Evolutionary conservation across 2,329 filamentous ascomycete genomes (phyloP), one percentile per base, ranked within the genome.

Genomic region (Mycosphaerelloides madeirae): DNA sequence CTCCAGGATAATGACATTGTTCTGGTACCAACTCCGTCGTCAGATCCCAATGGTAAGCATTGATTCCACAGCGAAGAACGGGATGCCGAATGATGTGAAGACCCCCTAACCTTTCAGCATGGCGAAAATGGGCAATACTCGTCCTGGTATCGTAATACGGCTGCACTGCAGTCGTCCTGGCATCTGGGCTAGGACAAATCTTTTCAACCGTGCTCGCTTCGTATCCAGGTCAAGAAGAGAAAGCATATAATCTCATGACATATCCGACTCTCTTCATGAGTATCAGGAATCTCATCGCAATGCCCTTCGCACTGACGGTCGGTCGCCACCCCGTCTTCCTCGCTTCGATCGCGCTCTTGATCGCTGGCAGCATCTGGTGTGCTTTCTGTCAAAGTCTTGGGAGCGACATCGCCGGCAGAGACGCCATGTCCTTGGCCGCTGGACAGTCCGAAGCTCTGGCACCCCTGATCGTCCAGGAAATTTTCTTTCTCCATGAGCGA

Each of bases 401-500:
- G 5, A 45, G 50, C 22, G 60, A 63, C 38, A 47, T 66, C 0
- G 61, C 53, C 1, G 61, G 55, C 2, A 54, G 64, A 8, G 57
- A 59, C 41, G 36, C 65, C 6, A 43, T 63, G 7, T 55, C 57
- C n/a, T 45, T 66, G 39, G 63, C 63, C 0, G 62, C 55, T 29
- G 45, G 54, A 38, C 44, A 62, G 52, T 48, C 41, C 53, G 49
- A 59, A 18, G 47, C 57, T 2, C 34, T 58, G 1, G 54, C 57
- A 12, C 57, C 55, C 3, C 57, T 59, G 52, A 58, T 57, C 49
- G 53, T 48, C 25, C 57, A 70, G 53, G 66, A 70, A 42, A 60
- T 71, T 9, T 69, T 70, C 50, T 74, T 73, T 46, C 53, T 73
- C 0, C 70, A 73, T 53, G 70, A 73, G 52, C 58, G 70, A 3